phyloP scores from a whole-genome alignment of 2,329 filamentous ascomycete species.

The Claviceps pazoutovae region DNA sequence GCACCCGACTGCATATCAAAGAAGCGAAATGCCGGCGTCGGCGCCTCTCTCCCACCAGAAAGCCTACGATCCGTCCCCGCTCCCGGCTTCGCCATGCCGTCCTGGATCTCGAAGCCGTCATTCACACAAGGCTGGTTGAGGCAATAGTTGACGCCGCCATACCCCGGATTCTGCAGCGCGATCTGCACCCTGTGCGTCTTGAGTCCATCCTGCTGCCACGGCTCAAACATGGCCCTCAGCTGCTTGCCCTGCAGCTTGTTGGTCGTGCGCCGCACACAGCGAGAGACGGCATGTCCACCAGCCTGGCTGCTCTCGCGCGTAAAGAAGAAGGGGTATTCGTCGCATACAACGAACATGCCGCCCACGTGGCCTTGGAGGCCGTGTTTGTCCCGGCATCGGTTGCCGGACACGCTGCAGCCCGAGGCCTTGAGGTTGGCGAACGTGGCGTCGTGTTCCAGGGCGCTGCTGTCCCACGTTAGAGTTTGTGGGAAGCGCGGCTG shows the following conservation, averaged over 20 bases:
- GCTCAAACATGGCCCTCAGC: background rate
- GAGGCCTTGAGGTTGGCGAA: background rate
- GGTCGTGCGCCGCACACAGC: background rate
- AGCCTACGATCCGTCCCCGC: background rate
- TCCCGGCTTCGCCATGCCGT: constrained; percentile 2
- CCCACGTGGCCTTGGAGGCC: background rate
- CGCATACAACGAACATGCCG: background rate
- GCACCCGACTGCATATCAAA: background rate
- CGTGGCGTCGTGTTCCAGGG: background rate
- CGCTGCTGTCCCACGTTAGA: constrained; percentile 7
- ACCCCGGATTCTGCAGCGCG: background rate
- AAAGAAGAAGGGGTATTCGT: constrained; percentile 1
- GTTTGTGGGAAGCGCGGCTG: constrained; percentile 7
- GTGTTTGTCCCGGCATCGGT: background rate
- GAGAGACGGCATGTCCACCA: background rate
- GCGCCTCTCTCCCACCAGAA: background rate
- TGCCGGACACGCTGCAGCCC: background rate
- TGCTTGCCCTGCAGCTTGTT: background rate
- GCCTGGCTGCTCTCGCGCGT: background rate
- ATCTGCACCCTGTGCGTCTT: background rate
- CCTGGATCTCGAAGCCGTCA: constrained; percentile 3
- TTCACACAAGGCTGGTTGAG: constrained; percentile 4
- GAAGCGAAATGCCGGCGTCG: background rate
- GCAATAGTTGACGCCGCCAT: constrained; percentile 1
- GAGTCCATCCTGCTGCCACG: background rate